Percentiles rank a stretch among this genome's conserved stretches.
Conservation (phyloP, 148 eudicot species). For the Camellia japonica region DNA sequence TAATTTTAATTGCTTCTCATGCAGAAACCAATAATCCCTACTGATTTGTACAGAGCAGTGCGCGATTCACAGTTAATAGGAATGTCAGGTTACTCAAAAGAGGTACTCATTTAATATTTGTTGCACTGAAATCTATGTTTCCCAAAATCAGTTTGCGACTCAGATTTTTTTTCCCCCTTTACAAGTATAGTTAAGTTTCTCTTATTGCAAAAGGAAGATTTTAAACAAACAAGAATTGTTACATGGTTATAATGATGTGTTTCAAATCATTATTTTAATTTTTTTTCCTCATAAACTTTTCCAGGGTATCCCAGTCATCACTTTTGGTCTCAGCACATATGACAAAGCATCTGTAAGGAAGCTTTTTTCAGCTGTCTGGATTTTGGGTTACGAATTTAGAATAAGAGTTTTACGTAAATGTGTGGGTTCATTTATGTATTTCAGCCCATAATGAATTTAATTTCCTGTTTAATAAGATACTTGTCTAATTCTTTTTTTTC, state of each 20-base stretch:
- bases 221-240: not conserved
- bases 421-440: not conserved
- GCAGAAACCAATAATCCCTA: constrained; percentile 92
- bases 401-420: not conserved
- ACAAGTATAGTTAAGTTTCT: not conserved
- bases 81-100: constrained; percentile 82
- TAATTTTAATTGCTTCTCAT: constrained; percentile 13
- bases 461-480: not conserved
- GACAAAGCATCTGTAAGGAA: constrained; percentile 95
- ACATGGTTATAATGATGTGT: not conserved
- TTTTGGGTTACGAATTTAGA: not conserved
- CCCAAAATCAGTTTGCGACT: not conserved
- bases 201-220: not conserved
- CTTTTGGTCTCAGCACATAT: constrained; percentile 81
- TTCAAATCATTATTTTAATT: not conserved
- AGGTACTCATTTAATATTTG: constrained; percentile 41
- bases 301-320: constrained; percentile 91
- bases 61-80: constrained; percentile 93
- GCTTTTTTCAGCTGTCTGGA: not conserved
- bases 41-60: constrained; percentile 68
- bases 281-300: not conserved
- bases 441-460: not conserved
- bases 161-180: not conserved
- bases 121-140: not conserved
- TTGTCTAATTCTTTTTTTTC: constrained; percentile 7